Conservation (phyloP, 768 basidiomycete genomes). For the Boletus rubescentipes region DNA sequence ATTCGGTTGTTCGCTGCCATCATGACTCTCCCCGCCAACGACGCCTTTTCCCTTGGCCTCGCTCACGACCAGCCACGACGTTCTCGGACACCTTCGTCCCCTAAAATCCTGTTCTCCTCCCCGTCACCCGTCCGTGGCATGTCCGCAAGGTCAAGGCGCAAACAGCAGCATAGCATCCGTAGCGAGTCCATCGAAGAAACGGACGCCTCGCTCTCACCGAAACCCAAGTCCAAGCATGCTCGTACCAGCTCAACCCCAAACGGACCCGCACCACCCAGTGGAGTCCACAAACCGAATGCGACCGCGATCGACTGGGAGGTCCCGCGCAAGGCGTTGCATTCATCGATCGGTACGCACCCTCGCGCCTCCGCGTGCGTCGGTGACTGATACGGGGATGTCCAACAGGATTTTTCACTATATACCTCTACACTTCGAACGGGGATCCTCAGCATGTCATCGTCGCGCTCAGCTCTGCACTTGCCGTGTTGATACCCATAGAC, state of each 20-base stretch:
- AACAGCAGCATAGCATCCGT: slow-evolving; percentile 1
- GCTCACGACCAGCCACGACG: slow-evolving; percentile 36
- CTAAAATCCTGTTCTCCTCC: slow-evolving; percentile 44
- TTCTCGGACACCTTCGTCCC: slow-evolving; percentile 29
- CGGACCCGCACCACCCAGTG: slow-evolving; percentile 4
- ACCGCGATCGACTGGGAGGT: slow-evolving; percentile 77
- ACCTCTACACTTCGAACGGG: slow-evolving; percentile 52
- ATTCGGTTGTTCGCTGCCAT: background rate
- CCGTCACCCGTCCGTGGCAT: slow-evolving; percentile 30
- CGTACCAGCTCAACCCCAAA: slow-evolving; percentile 9
- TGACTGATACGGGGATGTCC: slow-evolving; percentile 6
- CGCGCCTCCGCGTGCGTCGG: background rate
- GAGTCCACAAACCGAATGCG: slow-evolving; percentile 13
- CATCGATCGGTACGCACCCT: slow-evolving; percentile 74
- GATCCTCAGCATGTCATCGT: slow-evolving; percentile 53
- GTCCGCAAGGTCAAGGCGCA: slow-evolving; percentile 35
- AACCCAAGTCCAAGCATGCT: slow-evolving; percentile 17
- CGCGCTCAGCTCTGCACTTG: slow-evolving; percentile 63
- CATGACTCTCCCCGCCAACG: slow-evolving; percentile 37
- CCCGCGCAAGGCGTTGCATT: slow-evolving; percentile 83
- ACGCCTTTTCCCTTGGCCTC: slow-evolving; percentile 36
- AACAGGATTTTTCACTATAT: slow-evolving; percentile 62
- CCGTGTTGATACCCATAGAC: slow-evolving; percentile 72
- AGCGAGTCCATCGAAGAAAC: too few species aligned
- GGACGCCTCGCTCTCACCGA: slow-evolving; percentile 8